These are phyloP conservation scores for Kluyveromyces marxianus DNA, from an alignment of 1,139 yeast species.

Conservation along the genomic window DNA sequence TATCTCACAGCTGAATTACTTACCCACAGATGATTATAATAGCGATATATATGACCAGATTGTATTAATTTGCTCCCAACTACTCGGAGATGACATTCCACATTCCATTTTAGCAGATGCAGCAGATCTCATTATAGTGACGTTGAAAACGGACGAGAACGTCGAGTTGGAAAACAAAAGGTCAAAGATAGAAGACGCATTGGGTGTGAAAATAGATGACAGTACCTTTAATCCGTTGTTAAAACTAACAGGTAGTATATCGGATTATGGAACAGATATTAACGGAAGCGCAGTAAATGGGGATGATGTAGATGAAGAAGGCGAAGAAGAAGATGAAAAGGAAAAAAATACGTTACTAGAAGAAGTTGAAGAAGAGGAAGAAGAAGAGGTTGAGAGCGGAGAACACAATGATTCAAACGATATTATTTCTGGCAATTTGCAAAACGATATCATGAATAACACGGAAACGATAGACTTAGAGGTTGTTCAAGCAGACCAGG, in stretches of 20 bases:
- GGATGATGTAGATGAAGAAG: slow-evolving; percentile 17
- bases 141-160: slow-evolving; percentile 39
- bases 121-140: slow-evolving; percentile 60
- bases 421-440: slow-evolving; percentile 6
- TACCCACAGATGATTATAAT: slow-evolving; percentile 46
- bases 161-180: slow-evolving; percentile 36
- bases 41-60: slow-evolving; percentile 39
- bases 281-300: slow-evolving; percentile 16
- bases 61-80: slow-evolving; percentile 41
- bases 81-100: slow-evolving; percentile 49
- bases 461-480: background rate
- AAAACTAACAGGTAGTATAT: slow-evolving; percentile 45
- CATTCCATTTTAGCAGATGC: slow-evolving; percentile 46
- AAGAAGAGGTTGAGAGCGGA: slow-evolving; percentile 21
- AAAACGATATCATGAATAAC: background rate
- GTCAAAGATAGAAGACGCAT: slow-evolving; percentile 37
- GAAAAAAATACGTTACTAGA: slow-evolving; percentile 21
- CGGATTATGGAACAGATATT: slow-evolving; percentile 37
- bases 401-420: slow-evolving; percentile 26
- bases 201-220: slow-evolving; percentile 41
- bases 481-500: slow-evolving; percentile 9
- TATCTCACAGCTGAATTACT: slow-evolving; percentile 39
- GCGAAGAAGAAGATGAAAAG: slow-evolving; percentile 30
- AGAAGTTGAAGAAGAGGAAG: slow-evolving; percentile 24
- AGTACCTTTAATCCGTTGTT: slow-evolving; percentile 47